phyloP scores from a whole-genome alignment of 2,329 filamentous ascomycete genomes.

The Ambrosiella cleistominuta region DNA sequence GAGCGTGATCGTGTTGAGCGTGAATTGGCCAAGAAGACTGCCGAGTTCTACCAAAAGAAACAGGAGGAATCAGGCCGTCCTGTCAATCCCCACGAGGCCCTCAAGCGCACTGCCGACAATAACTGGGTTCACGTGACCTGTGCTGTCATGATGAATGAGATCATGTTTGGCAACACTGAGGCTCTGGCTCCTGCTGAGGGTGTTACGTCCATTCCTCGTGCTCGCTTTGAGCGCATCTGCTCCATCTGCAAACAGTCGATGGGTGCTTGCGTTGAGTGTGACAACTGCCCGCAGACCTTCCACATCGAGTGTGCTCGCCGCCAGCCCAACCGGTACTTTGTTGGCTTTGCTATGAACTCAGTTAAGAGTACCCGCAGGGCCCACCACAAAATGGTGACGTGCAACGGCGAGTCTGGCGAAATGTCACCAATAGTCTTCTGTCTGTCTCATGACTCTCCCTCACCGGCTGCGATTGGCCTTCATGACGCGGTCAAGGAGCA shows the following conservation, averaged over 20 bases:
- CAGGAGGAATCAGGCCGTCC: slow-evolving; percentile 77
- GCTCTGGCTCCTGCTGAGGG: slow-evolving; percentile 76
- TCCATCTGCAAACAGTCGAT: slow-evolving; percentile 60
- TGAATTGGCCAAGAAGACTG: slow-evolving; percentile 62
- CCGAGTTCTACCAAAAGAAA: slow-evolving; percentile 64
- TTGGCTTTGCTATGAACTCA: slow-evolving; percentile 80
- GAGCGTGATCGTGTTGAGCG: slow-evolving; percentile 77
- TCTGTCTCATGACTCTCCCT: slow-evolving; percentile 63
- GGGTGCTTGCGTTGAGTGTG: slow-evolving; percentile 71
- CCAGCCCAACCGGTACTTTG: slow-evolving; percentile 45
- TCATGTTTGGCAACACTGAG: slow-evolving; percentile 76
- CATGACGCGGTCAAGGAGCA: slow-evolving; percentile 7
- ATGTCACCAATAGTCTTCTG: slow-evolving; percentile 83
- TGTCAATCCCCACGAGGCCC: slow-evolving; percentile 64
- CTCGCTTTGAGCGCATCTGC: slow-evolving; percentile 61
- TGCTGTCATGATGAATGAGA: slow-evolving; percentile 78
- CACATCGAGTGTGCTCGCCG: slow-evolving; percentile 86
- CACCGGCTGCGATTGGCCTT: slow-evolving; percentile 26
- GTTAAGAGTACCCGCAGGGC: slow-evolving; percentile 81
- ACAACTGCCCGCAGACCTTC: slow-evolving; percentile 51
- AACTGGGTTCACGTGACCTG: slow-evolving; percentile 97
- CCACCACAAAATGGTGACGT: slow-evolving; percentile 57
- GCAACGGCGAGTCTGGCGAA: slow-evolving; percentile 65
- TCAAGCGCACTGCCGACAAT: slow-evolving; percentile 89
- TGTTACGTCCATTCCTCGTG: slow-evolving; percentile 60